Base-by-base conservation (phyloP, 345 rosid species). In the Draba incana region DNA sequence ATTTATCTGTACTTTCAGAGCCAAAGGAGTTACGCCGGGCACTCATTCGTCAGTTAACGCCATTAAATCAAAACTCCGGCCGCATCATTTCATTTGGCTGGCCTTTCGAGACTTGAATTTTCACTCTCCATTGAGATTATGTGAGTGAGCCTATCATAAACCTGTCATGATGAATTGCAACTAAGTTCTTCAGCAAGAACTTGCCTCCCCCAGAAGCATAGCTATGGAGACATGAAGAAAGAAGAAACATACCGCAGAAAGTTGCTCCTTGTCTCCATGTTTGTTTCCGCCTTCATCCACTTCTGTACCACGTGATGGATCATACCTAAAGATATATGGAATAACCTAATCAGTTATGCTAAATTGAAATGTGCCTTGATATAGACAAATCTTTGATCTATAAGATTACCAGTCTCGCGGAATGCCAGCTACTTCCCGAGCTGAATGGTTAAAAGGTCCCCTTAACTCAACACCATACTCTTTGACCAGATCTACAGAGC, bases 361-460 rank as follows among this genome's bases (percentile, higher is more conserved):
- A 43, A 10, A 9, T 2, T 45, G 24, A 27, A 10, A 71, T 37
- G 57, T 46, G 27, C 9, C n/a, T 30, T 12, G 20, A 54, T 14
- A 14, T 25, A 45, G 49, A 72, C 49, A 46, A n/a, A 53, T 14
- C 24, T 28, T 28, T 28, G 31, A 28, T 28, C 31, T 28, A 28
- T 28, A 28, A 28, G 31, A 25, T 8, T 25, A 92, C 98, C 97
- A 90, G 54, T 88, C 86, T 58, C 94, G 88, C 13, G 97, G 97
- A 74, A 93, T 87, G 78, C 97, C 94, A 70, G 97, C 97, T 55
- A 83, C 77, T n/a, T 85, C 94, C 58, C 98, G 82, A 42, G 98
- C 94, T 31, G 89, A 76, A 72, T 90, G 81, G 75, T 93, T 93
- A 75, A 93, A 93, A 30, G 98, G 97, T 41, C 98, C 98, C 71